Evolutionary conservation across 2,329 filamentous ascomycete species (phyloP), one percentile per base, ranked within the genome.

Genomic region (Ustulina deusta): DNA sequence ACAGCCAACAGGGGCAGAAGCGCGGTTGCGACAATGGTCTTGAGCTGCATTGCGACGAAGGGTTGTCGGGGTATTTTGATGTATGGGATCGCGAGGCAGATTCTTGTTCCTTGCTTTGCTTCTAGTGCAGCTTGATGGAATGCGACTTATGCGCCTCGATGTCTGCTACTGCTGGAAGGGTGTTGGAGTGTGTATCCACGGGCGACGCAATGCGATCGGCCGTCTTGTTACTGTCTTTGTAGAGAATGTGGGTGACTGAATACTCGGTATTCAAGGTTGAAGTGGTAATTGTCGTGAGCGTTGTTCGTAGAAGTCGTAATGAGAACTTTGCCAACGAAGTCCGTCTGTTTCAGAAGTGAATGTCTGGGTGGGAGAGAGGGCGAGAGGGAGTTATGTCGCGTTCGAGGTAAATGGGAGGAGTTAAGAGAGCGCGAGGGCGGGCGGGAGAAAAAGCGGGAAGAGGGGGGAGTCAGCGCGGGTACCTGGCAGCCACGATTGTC

Each of bases 1-100:
- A 86, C 73, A 67, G 85, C 87, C 74, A 88, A 76, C 61, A 86
- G 80, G 73, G 87, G 86, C 75, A 89, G 81, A 70, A 85, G 75
- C 69, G 81, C 77, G 68, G 83, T 83, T 68, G 85, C 77, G 74
- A 84, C 65, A 68, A 88, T 73, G 34, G 82, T 78, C 54, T 79
- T 78, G 73, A 85, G 72, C 69, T 81, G 82, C 83, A 85, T 85
- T 57, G 74, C 73, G 74, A 66, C 64, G 44, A 38, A 29, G 15
- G 46, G n/a, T 27, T 48, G 46, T 69, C 42, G 34, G 52, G 44
- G 38, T 61, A 27, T 36, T 66, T n/a, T 22, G 42, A n/a, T n/a
- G n/a, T n/a, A n/a, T 64, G 6, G 27, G 34, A 56, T 56, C 27
- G 62, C 52, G 51, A 49, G 25, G 22, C 20, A 27, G 15, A 42